phyloP scores from a whole-genome alignment of 2,329 filamentous ascomycete genomes.

The Scytalidium lignicola region DNA sequence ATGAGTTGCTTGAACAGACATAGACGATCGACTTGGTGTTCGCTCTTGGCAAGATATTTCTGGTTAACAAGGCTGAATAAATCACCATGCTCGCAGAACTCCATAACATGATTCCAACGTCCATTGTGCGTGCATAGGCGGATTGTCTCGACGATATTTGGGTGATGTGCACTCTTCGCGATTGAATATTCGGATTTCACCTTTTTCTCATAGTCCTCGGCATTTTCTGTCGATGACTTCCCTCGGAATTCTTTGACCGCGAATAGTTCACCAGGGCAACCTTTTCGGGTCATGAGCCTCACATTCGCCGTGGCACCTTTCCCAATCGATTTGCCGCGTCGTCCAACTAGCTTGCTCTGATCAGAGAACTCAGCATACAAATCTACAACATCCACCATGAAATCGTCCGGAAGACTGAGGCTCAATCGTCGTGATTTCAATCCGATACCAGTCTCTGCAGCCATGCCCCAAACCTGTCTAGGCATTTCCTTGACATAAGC shows the following conservation, averaged over 20 bases:
- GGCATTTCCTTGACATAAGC: constrained; percentile 12
- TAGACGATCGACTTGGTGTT: constrained; percentile 61
- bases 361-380: constrained; percentile 67
- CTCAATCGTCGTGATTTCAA: constrained; percentile 77
- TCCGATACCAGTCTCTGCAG: constrained; percentile 66
- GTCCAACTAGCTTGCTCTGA: constrained; percentile 64
- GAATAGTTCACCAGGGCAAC: constrained; percentile 57
- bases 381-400: constrained; percentile 65
- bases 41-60: constrained; percentile 59
- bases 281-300: constrained; percentile 71
- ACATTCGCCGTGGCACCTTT: constrained; percentile 81
- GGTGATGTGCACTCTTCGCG: constrained; percentile 77
- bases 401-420: constrained; percentile 67
- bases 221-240: constrained; percentile 63
- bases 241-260: constrained; percentile 85
- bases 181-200: constrained; percentile 90
- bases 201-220: constrained; percentile 76
- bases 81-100: constrained; percentile 80
- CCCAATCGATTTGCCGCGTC: constrained; percentile 69
- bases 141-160: constrained; percentile 79
- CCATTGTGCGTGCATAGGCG: constrained; percentile 69
- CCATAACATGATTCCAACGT: constrained; percentile 90
- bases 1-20: constrained; percentile 89
- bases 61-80: constrained; percentile 70
- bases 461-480: constrained; percentile 51